These are phyloP conservation scores for Waltiozyma sp. DNA, from an alignment of 1,139 yeast species.

Conservation along the genomic window DNA sequence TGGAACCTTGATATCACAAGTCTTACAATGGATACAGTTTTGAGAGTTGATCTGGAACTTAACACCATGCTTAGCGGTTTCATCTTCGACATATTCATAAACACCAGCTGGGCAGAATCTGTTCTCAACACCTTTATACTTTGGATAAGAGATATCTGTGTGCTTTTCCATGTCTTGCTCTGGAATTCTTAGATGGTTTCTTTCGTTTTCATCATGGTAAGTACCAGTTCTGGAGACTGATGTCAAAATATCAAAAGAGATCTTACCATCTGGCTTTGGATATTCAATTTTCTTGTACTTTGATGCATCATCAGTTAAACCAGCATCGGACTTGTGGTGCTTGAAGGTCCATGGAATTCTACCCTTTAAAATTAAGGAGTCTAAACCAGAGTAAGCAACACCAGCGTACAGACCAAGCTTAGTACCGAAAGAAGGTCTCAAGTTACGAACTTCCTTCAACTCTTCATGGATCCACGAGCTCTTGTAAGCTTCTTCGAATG, in stretches of 20 bases:
- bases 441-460: slow-evolving; percentile 70
- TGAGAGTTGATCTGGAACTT: slow-evolving; percentile 88
- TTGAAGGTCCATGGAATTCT: slow-evolving; percentile 79
- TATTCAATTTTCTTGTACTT: slow-evolving; percentile 63
- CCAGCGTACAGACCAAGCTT: slow-evolving; percentile 71
- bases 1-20: slow-evolving; percentile 95
- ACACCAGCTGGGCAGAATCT: slow-evolving; percentile 98
- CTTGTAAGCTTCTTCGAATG: slow-evolving; percentile 55
- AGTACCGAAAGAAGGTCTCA: slow-evolving; percentile 79
- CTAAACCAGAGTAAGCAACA: slow-evolving; percentile 72
- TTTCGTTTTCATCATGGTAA: slow-evolving; percentile 88
- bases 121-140: slow-evolving; percentile 75
- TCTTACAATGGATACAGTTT: slow-evolving; percentile 95
- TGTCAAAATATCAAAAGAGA: slow-evolving; percentile 84
- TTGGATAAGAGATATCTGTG: slow-evolving; percentile 57
- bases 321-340: slow-evolving; percentile 64
- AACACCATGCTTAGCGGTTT: slow-evolving; percentile 44
- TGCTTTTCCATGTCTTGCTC: slow-evolving; percentile 61
- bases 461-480: slow-evolving; percentile 83
- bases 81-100: slow-evolving; percentile 79
- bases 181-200: slow-evolving; percentile 75
- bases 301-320: slow-evolving; percentile 55
- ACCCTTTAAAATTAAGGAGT: slow-evolving; percentile 69
- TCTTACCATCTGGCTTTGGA: slow-evolving; percentile 87
- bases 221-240: slow-evolving; percentile 95